Evolutionary conservation across 1,284 basidiomycete species (phyloP).

Genomic region (Cryptococcus depauperatus): DNA sequence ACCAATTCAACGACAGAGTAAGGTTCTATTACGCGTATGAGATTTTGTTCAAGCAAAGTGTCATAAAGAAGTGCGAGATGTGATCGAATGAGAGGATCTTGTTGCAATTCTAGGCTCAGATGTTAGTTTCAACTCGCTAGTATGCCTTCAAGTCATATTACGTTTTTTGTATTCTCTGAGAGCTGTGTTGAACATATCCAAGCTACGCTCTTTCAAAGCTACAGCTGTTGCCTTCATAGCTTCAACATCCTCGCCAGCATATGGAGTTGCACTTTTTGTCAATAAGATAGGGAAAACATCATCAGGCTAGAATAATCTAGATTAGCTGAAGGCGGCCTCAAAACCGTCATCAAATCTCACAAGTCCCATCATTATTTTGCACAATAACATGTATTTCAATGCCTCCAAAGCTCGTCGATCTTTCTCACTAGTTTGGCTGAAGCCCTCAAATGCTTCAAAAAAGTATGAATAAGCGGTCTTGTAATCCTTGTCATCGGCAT

Average conservation of each 20-base stretch:
- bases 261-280: conserved; percentile 80
- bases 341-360: conserved; percentile 48
- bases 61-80: conserved; percentile 91
- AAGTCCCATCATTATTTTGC: conserved; percentile 95
- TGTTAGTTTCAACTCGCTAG: background rate
- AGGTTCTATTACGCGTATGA: conserved; percentile 88
- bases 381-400: conserved; percentile 94
- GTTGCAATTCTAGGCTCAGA: conserved; percentile 67
- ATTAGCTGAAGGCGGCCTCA: background rate
- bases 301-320: conserved; percentile 58
- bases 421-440: conserved; percentile 52
- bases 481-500: conserved; percentile 97
- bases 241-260: conserved; percentile 72
- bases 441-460: conserved; percentile 92
- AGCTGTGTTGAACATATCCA: conserved; percentile 82
- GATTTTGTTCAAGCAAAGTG: conserved; percentile 88
- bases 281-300: conserved; percentile 79
- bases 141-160: conserved; percentile 29
- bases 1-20: conserved; percentile 87
- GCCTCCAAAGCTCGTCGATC: conserved; percentile 60
- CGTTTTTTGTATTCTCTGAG: conserved; percentile 80
- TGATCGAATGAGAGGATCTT: conserved; percentile 86
- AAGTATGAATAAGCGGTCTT: conserved; percentile 97
- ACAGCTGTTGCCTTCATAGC: conserved; percentile 90
- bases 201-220: conserved; percentile 83